phyloP scores from a whole-genome alignment of 306 rosid genomes.

The Quercus mongolica region DNA sequence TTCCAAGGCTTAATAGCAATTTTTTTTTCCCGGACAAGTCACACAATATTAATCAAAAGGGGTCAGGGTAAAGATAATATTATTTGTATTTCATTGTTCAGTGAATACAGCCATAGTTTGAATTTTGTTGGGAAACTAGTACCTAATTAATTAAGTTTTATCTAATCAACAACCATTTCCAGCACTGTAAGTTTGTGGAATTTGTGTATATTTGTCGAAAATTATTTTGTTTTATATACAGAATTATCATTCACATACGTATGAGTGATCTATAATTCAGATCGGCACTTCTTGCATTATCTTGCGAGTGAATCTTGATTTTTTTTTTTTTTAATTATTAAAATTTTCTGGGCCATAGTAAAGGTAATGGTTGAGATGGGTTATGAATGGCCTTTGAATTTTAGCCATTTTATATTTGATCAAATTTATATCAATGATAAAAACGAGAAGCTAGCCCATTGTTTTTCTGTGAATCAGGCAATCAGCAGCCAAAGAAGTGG shows the following conservation, averaged over 20 bases:
- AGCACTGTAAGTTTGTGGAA: too few relatives aligned
- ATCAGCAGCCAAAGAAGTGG: neutral
- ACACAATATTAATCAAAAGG: too few relatives aligned
- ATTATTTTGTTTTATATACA: neutral
- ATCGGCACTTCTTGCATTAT: conserved; percentile 5
- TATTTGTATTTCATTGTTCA: too few relatives aligned
- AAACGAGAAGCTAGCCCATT: neutral
- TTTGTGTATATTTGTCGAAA: too few relatives aligned
- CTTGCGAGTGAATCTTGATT: conserved; percentile 12
- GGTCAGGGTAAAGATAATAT: too few relatives aligned
- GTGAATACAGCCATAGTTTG: too few relatives aligned
- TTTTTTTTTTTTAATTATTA: neutral
- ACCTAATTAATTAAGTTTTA: too few relatives aligned
- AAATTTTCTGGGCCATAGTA: conserved; percentile 1
- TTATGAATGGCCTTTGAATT: conserved; percentile 23
- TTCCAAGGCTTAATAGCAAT: too few relatives aligned
- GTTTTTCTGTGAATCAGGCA: neutral
- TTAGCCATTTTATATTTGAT: neutral
- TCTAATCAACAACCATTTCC: too few relatives aligned
- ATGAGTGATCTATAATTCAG: neutral
- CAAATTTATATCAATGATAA: conserved; percentile 6
- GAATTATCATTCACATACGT: neutral
- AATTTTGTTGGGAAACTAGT: too few relatives aligned
- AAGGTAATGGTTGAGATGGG: conserved; percentile 17
- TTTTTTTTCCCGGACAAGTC: too few relatives aligned